These are phyloP conservation scores for Trichomonascus vanleenenianus DNA, from an alignment of 805 yeast species.

Conservation along the genomic window DNA sequence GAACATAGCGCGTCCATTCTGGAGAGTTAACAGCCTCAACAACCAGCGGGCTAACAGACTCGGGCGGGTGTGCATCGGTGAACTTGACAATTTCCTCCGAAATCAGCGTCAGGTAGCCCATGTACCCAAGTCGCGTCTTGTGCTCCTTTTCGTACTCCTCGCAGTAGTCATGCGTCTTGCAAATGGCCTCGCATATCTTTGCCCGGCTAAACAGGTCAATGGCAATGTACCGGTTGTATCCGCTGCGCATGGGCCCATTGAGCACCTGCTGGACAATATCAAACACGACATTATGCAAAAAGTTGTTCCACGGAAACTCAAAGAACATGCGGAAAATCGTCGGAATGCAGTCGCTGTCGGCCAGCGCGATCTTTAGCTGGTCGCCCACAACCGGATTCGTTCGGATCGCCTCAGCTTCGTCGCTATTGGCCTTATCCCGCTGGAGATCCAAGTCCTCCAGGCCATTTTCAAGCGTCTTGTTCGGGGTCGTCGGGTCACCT, in stretches of 20 bases:
- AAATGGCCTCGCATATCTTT: slow-evolving; percentile 47
- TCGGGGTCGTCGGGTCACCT: slow-evolving; percentile 1
- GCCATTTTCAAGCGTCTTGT: slow-evolving; percentile 2
- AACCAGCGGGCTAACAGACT: slow-evolving; percentile 46
- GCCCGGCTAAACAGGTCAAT: slow-evolving; percentile 65
- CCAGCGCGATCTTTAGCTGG: slow-evolving; percentile 68
- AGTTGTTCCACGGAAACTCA: slow-evolving; percentile 92
- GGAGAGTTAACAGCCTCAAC: slow-evolving; percentile 41
- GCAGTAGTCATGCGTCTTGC: slow-evolving; percentile 54
- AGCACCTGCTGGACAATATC: slow-evolving; percentile 92
- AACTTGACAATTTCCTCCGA: slow-evolving; percentile 96
- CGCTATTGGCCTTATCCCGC: slow-evolving; percentile 18
- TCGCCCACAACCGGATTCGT: slow-evolving; percentile 76
- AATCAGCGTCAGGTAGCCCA: slow-evolving; percentile 93
- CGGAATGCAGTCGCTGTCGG: slow-evolving; percentile 63
- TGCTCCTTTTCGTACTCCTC: slow-evolving; percentile 50
- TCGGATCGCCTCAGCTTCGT: slow-evolving; percentile 37
- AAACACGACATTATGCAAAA: slow-evolving; percentile 93
- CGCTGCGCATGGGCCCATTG: slow-evolving; percentile 78
- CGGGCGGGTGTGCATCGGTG: slow-evolving; percentile 50
- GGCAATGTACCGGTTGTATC: slow-evolving; percentile 72
- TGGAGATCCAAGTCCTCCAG: slow-evolving; percentile 16
- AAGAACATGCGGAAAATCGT: slow-evolving; percentile 70
- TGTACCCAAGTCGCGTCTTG: slow-evolving; percentile 76
- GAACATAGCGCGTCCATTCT: slow-evolving; percentile 77